Evolutionary conservation across 2,329 filamentous ascomycete species (phyloP), one percentile per base, ranked within the genome.

Genomic region (Fusarium sp.): DNA sequence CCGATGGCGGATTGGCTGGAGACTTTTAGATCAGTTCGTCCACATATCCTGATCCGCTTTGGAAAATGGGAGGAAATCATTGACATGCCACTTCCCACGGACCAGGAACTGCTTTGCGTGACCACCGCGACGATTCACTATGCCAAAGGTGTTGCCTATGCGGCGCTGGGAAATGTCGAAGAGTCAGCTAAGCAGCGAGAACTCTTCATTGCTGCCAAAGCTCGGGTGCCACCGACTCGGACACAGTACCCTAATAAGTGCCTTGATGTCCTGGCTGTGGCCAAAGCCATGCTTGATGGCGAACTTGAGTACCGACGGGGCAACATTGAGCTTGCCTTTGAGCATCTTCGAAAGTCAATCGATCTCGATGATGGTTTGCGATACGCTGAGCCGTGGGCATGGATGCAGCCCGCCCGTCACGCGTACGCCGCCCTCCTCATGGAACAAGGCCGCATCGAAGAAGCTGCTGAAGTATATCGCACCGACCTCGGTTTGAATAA

Each of bases 1-100:
- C 91, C 91, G 0, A 94, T 94, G 92, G 91, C 92, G 2, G 92
- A 94, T 79, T 94, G 91, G 89, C 82, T 94, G 3, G 93, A 94
- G 80, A 87, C 87, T 5, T 93, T 93, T 72, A 79, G 91, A 10
- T 86, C 88, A 5, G 89, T 93, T 76, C 86, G 89, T 6, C 83
- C 91, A 13, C 93, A 95, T 79, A 90, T 91, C 2, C 83, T 93
- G 15, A 86, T 95, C 44, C 89, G 93, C 0, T 95, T 95, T 73
- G 93, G 93, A 0, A 84, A 83, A 30, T 94, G 93, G 93, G 77
- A 90, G 3, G 90, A 93, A 1, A 85, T 94, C 39, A 80, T 92
- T 24, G 81, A 83, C 3, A 80, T 92, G 2, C 64, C 82, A 0
- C 69, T 93, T 3, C 92, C 92, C 0, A 51, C 77, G 0, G 90